These are phyloP conservation scores for Gaeumannomyces sp. DNA, from an alignment of 2,329 filamentous ascomycete species.

Conservation along the genomic window DNA sequence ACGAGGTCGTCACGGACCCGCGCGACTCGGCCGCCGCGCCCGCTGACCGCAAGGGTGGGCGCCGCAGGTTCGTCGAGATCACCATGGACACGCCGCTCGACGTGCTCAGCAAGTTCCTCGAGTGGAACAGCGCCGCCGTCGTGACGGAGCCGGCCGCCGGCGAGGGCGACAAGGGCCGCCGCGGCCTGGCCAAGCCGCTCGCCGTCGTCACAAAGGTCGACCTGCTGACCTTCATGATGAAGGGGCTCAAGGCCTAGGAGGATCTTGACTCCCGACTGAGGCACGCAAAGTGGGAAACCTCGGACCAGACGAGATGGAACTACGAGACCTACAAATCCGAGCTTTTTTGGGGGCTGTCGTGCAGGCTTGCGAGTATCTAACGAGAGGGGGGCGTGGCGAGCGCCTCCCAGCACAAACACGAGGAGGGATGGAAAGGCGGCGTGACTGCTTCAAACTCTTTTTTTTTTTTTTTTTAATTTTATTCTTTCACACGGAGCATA, in stretches of 20 bases:
- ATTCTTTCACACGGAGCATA: neutral
- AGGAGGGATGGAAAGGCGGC: no score
- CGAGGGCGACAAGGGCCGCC: conserved; percentile 46
- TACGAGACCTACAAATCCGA: no score
- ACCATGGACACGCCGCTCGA: conserved; percentile 81
- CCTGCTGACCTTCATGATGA: conserved; percentile 85
- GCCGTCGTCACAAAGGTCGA: conserved; percentile 97
- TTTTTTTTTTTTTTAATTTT: conserved; percentile 11
- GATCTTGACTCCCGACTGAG: neutral
- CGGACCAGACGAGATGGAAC: no score
- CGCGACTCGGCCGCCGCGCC: conserved; percentile 43
- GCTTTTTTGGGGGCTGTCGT: no score
- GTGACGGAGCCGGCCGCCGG: conserved; percentile 67
- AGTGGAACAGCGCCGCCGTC: conserved; percentile 95
- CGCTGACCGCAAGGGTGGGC: conserved; percentile 23
- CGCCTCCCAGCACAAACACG: no score
- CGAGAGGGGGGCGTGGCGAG: no score
- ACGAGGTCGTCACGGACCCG: conserved; percentile 87
- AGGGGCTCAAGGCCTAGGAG: conserved; percentile 39
- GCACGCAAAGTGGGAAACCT: no score
- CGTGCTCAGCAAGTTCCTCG: conserved; percentile 85
- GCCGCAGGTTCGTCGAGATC: conserved; percentile 81
- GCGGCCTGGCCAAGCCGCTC: conserved; percentile 65
- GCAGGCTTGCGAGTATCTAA: no score
- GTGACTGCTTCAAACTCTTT: neutral